Conservation (phyloP, 176 grass and related monocot genomes). For the Juncus inflexus region DNA sequence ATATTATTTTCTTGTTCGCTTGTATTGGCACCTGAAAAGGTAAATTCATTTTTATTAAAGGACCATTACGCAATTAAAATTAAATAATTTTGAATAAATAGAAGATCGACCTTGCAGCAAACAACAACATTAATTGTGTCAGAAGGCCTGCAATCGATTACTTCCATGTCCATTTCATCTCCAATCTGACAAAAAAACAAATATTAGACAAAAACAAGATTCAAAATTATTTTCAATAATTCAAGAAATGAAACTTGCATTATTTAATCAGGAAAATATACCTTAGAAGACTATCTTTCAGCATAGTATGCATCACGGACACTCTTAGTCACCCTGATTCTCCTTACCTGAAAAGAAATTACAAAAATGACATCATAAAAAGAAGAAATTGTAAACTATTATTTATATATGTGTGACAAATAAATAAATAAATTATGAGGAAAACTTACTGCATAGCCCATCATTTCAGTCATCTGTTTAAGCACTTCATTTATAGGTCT, state of each 20-base stretch:
- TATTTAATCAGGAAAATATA: conserved; percentile 13
- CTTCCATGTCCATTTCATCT: conserved; percentile 56
- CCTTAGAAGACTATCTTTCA: conserved; percentile 70
- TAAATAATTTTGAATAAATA: not conserved
- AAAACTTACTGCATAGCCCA: conserved; percentile 73
- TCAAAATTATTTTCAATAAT: not conserved
- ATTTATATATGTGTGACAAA: not conserved
- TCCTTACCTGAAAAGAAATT: conserved; percentile 53
- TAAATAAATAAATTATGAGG: conserved; percentile 1
- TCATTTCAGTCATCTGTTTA: conserved; percentile 73
- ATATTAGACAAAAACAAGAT: not conserved
- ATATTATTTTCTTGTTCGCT: conserved; percentile 77
- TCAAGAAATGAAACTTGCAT: not conserved
- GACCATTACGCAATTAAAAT: not conserved
- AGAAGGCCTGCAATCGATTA: conserved; percentile 81
- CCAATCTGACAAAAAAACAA: conserved; percentile 40
- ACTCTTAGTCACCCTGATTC: conserved; percentile 84
- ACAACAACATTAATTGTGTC: conserved; percentile 94
- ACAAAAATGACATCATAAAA: not conserved
- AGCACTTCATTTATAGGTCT: conserved; percentile 74
- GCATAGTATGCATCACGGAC: conserved; percentile 93
- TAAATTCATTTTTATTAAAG: conserved; percentile 15
- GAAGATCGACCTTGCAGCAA: conserved; percentile 72
- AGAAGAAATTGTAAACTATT: not conserved
- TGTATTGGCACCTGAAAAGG: conserved; percentile 73